phyloP scores from a whole-genome alignment of 306 rosid species.

The Citrullus mucosospermus region DNA sequence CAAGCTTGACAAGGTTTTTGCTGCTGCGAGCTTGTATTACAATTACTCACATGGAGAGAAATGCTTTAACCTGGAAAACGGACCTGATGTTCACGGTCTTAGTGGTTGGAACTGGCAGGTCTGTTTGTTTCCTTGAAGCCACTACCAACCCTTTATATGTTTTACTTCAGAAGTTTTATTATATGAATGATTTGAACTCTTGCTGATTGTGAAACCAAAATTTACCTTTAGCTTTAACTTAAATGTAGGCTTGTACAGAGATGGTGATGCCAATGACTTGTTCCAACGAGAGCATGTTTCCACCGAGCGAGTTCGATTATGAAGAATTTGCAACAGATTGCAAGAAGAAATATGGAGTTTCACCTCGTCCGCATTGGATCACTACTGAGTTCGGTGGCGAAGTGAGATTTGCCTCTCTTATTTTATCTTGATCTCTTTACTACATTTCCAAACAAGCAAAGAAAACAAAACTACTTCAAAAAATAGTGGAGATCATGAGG shows the following conservation, averaged over 20 bases:
- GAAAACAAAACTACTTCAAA: background rate
- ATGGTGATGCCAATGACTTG: conserved; percentile 12
- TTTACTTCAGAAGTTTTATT: background rate
- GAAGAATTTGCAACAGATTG: conserved; percentile 3
- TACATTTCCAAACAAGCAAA: background rate
- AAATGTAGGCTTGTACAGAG: conserved; percentile 6
- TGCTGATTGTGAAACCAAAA: background rate
- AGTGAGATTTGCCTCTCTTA: background rate
- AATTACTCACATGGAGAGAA: conserved; percentile 5
- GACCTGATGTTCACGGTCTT: conserved; percentile 5
- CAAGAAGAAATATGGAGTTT: background rate
- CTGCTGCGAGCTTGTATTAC: conserved; percentile 10
- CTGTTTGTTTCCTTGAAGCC: background rate
- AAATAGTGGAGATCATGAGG: background rate
- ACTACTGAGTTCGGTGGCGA: background rate
- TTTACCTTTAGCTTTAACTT: background rate
- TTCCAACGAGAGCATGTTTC: conserved; percentile 6
- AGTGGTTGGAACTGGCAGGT: conserved; percentile 11
- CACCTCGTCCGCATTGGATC: conserved; percentile 9
- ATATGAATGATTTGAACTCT: background rate
- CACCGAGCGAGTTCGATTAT: background rate
- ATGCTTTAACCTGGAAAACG: conserved; percentile 4
- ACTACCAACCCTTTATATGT: background rate
- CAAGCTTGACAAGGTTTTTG: conserved; percentile 2
- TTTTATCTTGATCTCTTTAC: background rate